Conservation (phyloP, 2,329 filamentous ascomycete genomes). For the Aureobasidium sp. region DNA sequence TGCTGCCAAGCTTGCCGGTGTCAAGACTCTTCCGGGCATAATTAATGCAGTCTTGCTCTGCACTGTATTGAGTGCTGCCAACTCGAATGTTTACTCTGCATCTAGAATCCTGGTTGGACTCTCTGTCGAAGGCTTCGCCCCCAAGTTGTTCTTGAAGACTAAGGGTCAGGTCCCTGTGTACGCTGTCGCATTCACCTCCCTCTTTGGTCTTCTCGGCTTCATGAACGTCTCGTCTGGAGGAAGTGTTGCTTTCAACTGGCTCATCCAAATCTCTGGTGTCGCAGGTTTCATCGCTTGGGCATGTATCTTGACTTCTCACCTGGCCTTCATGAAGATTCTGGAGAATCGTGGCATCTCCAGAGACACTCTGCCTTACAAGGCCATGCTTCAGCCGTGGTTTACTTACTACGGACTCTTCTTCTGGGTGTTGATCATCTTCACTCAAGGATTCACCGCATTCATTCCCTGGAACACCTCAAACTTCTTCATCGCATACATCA, state of each 20-base stretch:
- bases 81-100: conserved; percentile 48
- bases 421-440: conserved; percentile 34
- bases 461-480: conserved; percentile 59
- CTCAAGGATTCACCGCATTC: conserved; percentile 43
- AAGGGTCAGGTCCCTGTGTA: conserved; percentile 39
- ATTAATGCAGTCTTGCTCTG: conserved; percentile 55
- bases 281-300: conserved; percentile 62
- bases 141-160: conserved; percentile 35
- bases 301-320: conserved; percentile 63
- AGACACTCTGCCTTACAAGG: conserved; percentile 61
- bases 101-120: conserved; percentile 65
- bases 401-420: conserved; percentile 61
- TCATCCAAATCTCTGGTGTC: conserved; percentile 52
- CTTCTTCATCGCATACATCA: conserved; percentile 69
- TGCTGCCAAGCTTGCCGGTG: conserved; percentile 54
- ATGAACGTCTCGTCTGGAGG: conserved; percentile 63
- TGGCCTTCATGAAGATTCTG: conserved; percentile 61
- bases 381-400: conserved; percentile 60
- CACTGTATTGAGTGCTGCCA: conserved; percentile 59
- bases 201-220: conserved; percentile 64
- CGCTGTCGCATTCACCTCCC: conserved; percentile 38
- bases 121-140: conserved; percentile 41
- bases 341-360: conserved; percentile 57
- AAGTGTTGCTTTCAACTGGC: conserved; percentile 64
- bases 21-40: conserved; percentile 53